A percentile compares a stretch with the other conserved stretches of the same genome.
Evolutionary conservation across 441 rosid species (phyloP).

Genomic region (Arabidopsis lyrata): DNA sequence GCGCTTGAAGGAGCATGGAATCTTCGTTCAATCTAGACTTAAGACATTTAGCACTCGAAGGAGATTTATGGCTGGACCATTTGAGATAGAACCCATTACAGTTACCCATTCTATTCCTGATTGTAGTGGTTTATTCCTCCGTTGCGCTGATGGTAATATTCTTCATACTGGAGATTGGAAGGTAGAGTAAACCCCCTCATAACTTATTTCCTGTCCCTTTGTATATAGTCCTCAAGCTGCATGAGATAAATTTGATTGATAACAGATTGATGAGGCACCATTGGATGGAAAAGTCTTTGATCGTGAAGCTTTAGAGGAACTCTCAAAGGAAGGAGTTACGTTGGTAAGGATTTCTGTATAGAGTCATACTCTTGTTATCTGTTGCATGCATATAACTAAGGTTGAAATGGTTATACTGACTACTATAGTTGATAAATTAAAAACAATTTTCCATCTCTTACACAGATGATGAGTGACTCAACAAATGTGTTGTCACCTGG

Average conservation of each 20-base stretch:
- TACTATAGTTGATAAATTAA: not conserved
- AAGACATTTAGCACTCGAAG: slow-evolving; percentile 71
- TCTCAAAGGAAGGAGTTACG: slow-evolving; percentile 97
- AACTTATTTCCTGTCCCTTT: slow-evolving; percentile 33
- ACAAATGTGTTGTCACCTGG: slow-evolving; percentile 96
- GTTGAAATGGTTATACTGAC: slow-evolving; percentile 11
- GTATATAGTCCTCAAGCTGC: slow-evolving; percentile 32
- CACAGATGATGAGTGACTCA: slow-evolving; percentile 99
- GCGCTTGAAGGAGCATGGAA: slow-evolving; percentile 95
- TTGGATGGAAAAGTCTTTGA: slow-evolving; percentile 91
- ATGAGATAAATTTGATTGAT: slow-evolving; percentile 38
- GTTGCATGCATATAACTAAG: slow-evolving; percentile 16
- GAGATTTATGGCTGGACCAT: slow-evolving; percentile 92
- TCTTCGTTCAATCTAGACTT: slow-evolving; percentile 89
- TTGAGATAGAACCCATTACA: slow-evolving; percentile 91
- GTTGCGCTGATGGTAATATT: slow-evolving; percentile 96
- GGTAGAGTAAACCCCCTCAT: slow-evolving; percentile 51
- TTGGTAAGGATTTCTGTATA: slow-evolving; percentile 57
- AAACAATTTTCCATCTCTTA: slow-evolving; percentile 7
- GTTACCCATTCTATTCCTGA: slow-evolving; percentile 99
- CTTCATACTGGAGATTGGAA: slow-evolving; percentile 99
- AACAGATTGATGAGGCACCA: slow-evolving; percentile 95
- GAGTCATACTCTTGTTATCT: slow-evolving; percentile 12
- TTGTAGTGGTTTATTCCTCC: slow-evolving; percentile 95
- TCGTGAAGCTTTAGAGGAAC: slow-evolving; percentile 82